Conservation (phyloP, 257 asterid genomes). For the Solanum sejunctum region DNA sequence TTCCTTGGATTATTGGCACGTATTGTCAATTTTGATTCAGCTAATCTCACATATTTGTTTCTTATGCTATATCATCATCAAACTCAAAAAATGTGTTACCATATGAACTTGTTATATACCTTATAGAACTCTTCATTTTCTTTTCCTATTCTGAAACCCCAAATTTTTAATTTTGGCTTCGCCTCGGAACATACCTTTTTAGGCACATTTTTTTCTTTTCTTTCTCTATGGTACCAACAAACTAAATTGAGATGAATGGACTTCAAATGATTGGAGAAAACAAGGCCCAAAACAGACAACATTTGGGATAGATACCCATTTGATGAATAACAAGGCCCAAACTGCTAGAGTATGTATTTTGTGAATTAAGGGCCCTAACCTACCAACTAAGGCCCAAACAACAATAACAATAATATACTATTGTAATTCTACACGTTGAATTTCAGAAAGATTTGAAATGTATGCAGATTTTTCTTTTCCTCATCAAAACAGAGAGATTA, state of each 20-base stretch:
- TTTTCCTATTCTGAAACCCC: background rate
- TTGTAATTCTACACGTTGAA: too few relatives aligned
- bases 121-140: background rate
- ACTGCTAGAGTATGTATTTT: background rate
- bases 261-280: background rate
- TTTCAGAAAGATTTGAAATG: too few relatives aligned
- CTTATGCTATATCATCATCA: background rate
- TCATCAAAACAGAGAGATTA: too few relatives aligned
- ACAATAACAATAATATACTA: background rate
- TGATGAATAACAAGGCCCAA: background rate
- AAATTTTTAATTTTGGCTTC: too few relatives aligned
- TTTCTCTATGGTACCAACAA: background rate
- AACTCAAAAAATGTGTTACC: background rate
- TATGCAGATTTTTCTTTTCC: too few relatives aligned
- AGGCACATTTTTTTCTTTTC: too few relatives aligned
- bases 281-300: background rate
- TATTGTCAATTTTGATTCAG: background rate
- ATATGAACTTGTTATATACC: background rate
- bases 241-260: background rate
- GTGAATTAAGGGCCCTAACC: background rate
- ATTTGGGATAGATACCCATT: background rate
- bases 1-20: background rate
- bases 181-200: too few relatives aligned
- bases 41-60: background rate
- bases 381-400: background rate